A percentile compares a stretch with the other conserved stretches of the same genome.
Conservation (phyloP, 805 yeast genomes). For the Saccharomycopsis lassenensis region DNA sequence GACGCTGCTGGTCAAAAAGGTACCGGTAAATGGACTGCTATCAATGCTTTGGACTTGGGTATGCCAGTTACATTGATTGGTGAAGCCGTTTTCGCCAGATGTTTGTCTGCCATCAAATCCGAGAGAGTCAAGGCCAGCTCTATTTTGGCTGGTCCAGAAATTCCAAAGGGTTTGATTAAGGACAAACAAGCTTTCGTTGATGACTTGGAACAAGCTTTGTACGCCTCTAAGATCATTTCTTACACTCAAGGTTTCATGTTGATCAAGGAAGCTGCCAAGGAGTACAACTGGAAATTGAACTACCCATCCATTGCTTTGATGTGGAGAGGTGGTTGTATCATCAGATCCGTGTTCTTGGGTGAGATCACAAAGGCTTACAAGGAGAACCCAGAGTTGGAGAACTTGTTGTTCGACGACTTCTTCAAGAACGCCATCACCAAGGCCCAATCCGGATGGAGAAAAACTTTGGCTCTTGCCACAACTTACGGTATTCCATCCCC, state of each 20-base stretch:
- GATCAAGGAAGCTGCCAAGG: conserved; percentile 95
- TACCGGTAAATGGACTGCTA: conserved; percentile 99
- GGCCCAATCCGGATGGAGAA: conserved; percentile 96
- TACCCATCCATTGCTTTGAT: conserved; percentile 96
- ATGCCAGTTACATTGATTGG: conserved; percentile 98
- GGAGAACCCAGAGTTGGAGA: conserved; percentile 85
- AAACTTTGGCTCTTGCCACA: conserved; percentile 67
- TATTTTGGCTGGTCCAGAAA: conserved; percentile 67
- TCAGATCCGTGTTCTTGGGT: conserved; percentile 95
- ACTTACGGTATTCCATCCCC: conserved; percentile 93
- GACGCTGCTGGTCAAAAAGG: conserved; percentile 99
- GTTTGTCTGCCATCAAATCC: conserved; percentile 81
- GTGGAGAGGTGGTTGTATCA: conserved; percentile 99
- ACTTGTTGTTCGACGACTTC: conserved; percentile 92
- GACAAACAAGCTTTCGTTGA: conserved; percentile 81
- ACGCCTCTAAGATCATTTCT: conserved; percentile 96
- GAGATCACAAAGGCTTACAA: conserved; percentile 96
- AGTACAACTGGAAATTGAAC: conserved; percentile 94
- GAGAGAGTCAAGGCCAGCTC: conserved; percentile 86
- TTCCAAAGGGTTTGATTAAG: conserved; percentile 50
- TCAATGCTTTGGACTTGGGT: conserved; percentile 94
- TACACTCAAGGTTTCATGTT: conserved; percentile 99
- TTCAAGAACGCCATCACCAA: conserved; percentile 82
- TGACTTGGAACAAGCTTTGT: conserved; percentile 93
- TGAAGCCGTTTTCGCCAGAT: conserved; percentile 96